Base-by-base conservation (phyloP, 306 rosid species). In the Medicago ruthenica region DNA sequence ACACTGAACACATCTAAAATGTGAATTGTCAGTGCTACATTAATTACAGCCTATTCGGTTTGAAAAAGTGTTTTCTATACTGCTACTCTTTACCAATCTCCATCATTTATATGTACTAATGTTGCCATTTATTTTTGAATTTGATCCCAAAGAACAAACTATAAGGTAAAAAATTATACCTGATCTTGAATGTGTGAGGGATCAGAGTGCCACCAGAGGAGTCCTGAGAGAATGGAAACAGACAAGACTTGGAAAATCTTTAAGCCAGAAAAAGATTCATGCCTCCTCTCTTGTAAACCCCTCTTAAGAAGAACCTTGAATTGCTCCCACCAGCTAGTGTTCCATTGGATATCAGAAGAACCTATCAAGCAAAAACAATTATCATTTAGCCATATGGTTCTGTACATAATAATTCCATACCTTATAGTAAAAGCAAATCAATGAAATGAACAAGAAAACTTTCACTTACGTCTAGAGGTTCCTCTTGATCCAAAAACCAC, bases 191-290 rank as follows among this genome's bases (percentile, higher is more conserved):
- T 48, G 73, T 87, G 89, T 34, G 95, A 85, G 54, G 85, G 73
- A 79, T 88, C 86, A 67, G 95, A 87, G 71, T 92, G 89, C 97
- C 96, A 94, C 98, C 98, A 94, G 0, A 92, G 76, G 24, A 92
- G 93, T 37, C 97, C 97, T 1, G 97, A 90, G 48, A 94, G 90
- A 78, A 94, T 15, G 40, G 98, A 83, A 7, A 92, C 98, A 44
- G 97, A 91, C 86, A 92, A 74, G 51, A 92, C 96, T 80, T 94
- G 98, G 54, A 92, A 90, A 86, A 94, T 94, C 78, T 85, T 88
- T 17, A 94, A 73, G 64, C 93, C 91, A 8, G 98, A 94, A 82
- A 87, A 94, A 34, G 98, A 91, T 87, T 94, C 97, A 74, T 91
- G 96, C 58, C 85, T 90, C 65, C 98, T 90, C 60, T 91, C 98